Conservation (phyloP, 2,329 filamentous ascomycete species). For the Aspergillus pseudonomiae region DNA sequence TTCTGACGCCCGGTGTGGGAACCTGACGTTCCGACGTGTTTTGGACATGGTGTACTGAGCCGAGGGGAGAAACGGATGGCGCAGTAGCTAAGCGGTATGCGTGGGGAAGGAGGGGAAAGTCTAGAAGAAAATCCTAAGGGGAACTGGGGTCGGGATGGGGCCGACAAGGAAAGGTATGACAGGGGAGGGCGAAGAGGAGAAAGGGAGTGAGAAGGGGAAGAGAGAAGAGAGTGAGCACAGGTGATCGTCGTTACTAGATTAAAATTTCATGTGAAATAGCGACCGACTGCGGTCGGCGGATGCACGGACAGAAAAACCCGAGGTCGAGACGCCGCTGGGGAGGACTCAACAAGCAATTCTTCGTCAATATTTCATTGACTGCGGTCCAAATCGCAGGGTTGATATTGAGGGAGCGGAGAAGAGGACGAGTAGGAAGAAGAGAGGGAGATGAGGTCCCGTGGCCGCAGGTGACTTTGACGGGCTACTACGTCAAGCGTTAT, state of each 20-base stretch:
- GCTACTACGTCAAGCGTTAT: constrained; percentile 16
- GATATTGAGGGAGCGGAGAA: constrained; percentile 1
- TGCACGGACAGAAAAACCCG: constrained; percentile 4
- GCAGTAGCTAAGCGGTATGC: constrained; percentile 19
- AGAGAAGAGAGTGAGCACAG: constrained; percentile 12
- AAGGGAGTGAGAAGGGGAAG: constrained; percentile 11
- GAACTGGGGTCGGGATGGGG: constrained; percentile 13
- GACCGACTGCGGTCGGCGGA: constrained; percentile 31
- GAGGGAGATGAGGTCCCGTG: constrained; percentile 14
- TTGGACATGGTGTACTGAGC: constrained; percentile 50
- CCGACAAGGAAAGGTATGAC: constrained; percentile 13
- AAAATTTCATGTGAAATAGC: constrained; percentile 38
- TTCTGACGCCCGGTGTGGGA: constrained; percentile 54
- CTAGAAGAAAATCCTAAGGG: constrained; percentile 6
- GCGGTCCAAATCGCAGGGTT: neutral
- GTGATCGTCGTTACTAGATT: constrained; percentile 23
- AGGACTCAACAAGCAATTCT: neutral
- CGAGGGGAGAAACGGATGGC: constrained; percentile 20
- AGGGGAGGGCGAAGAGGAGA: constrained; percentile 11
- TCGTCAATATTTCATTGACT: neutral
- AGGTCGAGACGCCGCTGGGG: neutral
- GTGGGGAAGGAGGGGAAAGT: constrained; percentile 24
- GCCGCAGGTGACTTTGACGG: constrained; percentile 16
- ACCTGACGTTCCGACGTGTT: constrained; percentile 63
- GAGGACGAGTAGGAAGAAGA: constrained; percentile 8